Percentiles rank a stretch among this genome's conserved stretches.
These are phyloP conservation scores for Raffaelea deltoideospora DNA, from an alignment of 2,329 filamentous ascomycete genomes.

Conservation along the genomic window DNA sequence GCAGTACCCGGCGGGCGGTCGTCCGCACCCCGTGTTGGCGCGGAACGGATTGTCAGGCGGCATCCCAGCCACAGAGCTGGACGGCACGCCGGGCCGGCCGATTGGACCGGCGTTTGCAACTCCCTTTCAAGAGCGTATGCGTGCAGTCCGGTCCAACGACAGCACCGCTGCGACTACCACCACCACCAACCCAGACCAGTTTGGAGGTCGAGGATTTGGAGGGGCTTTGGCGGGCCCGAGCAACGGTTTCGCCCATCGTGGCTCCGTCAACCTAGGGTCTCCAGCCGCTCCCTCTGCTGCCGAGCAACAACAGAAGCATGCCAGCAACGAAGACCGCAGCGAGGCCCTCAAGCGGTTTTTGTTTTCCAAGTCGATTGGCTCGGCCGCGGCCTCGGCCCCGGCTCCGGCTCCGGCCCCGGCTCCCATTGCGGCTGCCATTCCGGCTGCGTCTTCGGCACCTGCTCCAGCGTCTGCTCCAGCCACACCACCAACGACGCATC, in stretches of 20 bases:
- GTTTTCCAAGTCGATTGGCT: constrained; percentile 27
- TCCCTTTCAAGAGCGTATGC: constrained; percentile 46
- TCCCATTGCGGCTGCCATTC: no score
- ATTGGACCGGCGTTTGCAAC: constrained; percentile 56
- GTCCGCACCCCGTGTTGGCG: constrained; percentile 20
- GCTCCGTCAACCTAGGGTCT: no score
- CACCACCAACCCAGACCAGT: no score
- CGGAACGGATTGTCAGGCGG: constrained; percentile 33
- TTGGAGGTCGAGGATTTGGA: no score
- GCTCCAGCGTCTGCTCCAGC: no score
- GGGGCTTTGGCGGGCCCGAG: no score
- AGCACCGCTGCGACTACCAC: background rate
- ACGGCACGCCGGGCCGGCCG: constrained; percentile 37
- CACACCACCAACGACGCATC: background rate
- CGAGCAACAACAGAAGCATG: constrained; percentile 1
- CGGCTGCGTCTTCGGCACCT: no score
- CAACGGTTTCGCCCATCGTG: no score
- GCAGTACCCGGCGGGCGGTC: constrained; percentile 15
- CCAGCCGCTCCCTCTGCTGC: no score
- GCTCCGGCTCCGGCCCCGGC: no score
- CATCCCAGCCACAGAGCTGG: constrained; percentile 55
- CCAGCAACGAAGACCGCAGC: constrained; percentile 18
- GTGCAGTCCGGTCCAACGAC: constrained; percentile 29
- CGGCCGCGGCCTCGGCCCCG: no score
- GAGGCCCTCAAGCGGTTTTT: constrained; percentile 44